Base-by-base conservation (phyloP, 2,329 filamentous ascomycete genomes). In the Pyrenophora seminiperda region DNA sequence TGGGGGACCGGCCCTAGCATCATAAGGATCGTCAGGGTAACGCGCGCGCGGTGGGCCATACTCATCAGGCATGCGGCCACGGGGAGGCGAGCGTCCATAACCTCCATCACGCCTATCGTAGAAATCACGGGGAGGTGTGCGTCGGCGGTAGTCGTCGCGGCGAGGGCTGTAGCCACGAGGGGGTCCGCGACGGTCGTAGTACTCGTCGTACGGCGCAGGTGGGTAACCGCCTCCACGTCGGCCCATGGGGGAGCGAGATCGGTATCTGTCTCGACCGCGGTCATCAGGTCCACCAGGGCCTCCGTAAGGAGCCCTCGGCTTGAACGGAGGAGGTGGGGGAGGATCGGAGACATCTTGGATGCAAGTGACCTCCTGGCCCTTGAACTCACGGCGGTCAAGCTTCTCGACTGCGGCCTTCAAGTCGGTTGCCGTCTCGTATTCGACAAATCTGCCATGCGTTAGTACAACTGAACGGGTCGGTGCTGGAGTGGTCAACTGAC, bases 381-480 rank as follows among this genome's bases (percentile, higher is more conserved):
- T 97, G 77, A 97, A 97, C 69, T 96, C 91, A 71, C 86, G 87
- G 61, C 86, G 86, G 73, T 97, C 91, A 57, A 99, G 88, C 77
- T 97, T 97, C 74, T 97, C 91, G 49, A 97, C 90, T 45, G 94
- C 94, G 53, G 87, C 88, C 72, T 90, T 91, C 52, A 99, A 79
- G 70, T 99, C 94, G 61, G 85, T 87, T 51, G 89, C 89, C 56
- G 91, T 96, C 77, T 99, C 94, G 69, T 97, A 99, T 73, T 99
- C 94, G 71, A 99, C 93, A 74, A 97, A 97, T 68, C 93, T 97
- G 44, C 6, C 29, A 44, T 64, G 44, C 63, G 61, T 47, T 31
- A 45, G 48, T 33, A 27, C 24, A 17, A 5, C 15, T 9, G 13
- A 3, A 9, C 4, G 10, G 20, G 7, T 15, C 33, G 9, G 32